These are phyloP conservation scores for Tylopilus intermedius DNA, from an alignment of 768 basidiomycete genomes.

Conservation along the genomic window DNA sequence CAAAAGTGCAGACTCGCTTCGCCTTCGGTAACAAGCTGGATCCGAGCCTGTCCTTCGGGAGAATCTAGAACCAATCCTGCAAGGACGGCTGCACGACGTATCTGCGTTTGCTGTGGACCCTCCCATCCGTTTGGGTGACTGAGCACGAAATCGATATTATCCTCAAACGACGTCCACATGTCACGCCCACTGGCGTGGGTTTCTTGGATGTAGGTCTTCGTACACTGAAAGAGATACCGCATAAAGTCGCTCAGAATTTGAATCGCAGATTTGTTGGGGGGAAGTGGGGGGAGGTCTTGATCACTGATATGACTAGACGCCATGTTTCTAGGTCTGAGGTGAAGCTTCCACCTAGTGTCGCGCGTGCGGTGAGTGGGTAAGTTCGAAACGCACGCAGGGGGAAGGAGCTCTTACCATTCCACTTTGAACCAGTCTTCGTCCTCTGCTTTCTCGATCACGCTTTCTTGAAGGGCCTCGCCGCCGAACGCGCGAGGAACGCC, in stretches of 20 bases:
- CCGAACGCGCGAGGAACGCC: slow-evolving; percentile 41
- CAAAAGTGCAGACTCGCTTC: slow-evolving; percentile 52
- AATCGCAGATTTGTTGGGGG: slow-evolving; percentile 36
- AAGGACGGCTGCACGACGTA: slow-evolving; percentile 40
- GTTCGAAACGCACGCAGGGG: neutral
- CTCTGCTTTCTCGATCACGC: slow-evolving; percentile 35
- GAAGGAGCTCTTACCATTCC: slow-evolving; percentile 25
- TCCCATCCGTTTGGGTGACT: slow-evolving; percentile 49
- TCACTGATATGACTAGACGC: slow-evolving; percentile 22
- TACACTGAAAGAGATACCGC: slow-evolving; percentile 40
- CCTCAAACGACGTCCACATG: slow-evolving; percentile 40
- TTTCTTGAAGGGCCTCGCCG: slow-evolving; percentile 40
- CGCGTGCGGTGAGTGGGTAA: slow-evolving; percentile 2
- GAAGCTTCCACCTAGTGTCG: slow-evolving; percentile 33
- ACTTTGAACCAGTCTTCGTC: slow-evolving; percentile 31
- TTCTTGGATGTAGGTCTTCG: slow-evolving; percentile 41
- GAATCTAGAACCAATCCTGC: slow-evolving; percentile 39
- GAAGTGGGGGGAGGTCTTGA: slow-evolving; percentile 39
- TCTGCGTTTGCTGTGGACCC: slow-evolving; percentile 39
- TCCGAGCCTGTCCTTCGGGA: slow-evolving; percentile 31
- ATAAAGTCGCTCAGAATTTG: slow-evolving; percentile 49
- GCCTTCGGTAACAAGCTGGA: slow-evolving; percentile 48
- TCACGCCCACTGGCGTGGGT: slow-evolving; percentile 38
- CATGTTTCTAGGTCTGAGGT: slow-evolving; percentile 28
- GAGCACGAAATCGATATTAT: slow-evolving; percentile 42